These are phyloP conservation scores for Fonsecaea multimorphosa DNA, from an alignment of 2,329 filamentous ascomycete species.

Conservation along the genomic window DNA sequence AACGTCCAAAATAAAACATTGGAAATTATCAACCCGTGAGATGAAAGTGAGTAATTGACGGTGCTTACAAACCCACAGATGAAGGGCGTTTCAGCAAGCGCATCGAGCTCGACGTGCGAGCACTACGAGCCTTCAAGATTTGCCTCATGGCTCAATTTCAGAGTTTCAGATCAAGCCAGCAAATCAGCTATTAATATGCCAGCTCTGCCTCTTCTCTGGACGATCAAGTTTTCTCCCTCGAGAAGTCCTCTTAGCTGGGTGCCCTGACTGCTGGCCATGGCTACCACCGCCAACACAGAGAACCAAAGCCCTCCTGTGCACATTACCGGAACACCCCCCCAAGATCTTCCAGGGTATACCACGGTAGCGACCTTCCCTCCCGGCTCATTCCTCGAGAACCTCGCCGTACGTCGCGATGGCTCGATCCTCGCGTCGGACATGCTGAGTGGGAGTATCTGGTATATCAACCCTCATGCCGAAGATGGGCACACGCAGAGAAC, in stretches of 20 bases:
- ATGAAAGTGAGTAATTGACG: neutral
- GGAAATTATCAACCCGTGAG: neutral
- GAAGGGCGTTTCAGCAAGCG: neutral
- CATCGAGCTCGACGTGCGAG: neutral
- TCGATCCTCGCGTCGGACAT: constrained; percentile 21
- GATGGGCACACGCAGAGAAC: neutral
- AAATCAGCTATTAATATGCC: neutral
- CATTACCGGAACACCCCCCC: neutral
- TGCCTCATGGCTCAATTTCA: neutral
- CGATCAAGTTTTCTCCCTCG: neutral
- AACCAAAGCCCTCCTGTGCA: neutral
- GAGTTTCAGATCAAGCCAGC: neutral
- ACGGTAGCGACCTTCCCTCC: constrained; percentile 10
- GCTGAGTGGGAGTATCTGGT: constrained; percentile 12
- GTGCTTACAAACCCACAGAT: neutral
- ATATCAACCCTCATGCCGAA: constrained; percentile 1
- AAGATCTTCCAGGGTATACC: neutral
- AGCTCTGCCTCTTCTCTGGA: neutral
- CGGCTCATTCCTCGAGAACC: constrained; percentile 21
- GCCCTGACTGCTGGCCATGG: neutral
- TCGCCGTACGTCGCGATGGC: constrained; percentile 18
- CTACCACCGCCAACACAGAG: neutral
- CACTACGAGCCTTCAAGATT: neutral
- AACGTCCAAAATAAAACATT: neutral
- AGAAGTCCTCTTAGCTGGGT: neutral